Conservation (phyloP, 352 stramenopile species). For the Globisporangium cylindrosporum region DNA sequence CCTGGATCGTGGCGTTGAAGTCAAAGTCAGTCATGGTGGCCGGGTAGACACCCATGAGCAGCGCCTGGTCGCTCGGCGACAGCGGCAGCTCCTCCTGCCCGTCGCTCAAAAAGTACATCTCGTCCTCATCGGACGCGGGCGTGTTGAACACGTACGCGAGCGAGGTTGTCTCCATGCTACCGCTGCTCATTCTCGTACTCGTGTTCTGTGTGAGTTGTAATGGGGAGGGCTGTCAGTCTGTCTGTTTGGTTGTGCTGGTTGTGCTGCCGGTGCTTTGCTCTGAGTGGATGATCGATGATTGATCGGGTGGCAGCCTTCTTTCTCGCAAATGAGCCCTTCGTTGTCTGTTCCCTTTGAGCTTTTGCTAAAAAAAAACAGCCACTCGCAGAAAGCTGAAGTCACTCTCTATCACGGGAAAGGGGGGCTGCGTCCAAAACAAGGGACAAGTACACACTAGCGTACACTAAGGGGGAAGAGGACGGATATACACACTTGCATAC, state of each 20-base stretch:
- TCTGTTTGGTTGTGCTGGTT: background rate
- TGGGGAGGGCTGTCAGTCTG: background rate
- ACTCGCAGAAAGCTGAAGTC: background rate
- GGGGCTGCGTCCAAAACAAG: background rate
- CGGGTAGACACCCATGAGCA: constrained; percentile 61
- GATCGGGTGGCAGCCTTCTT: background rate
- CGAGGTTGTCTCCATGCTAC: constrained; percentile 15
- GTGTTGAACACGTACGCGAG: constrained; percentile 57
- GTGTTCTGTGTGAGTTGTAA: too few relatives aligned
- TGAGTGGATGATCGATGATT: background rate
- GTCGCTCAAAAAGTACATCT: constrained; percentile 57
- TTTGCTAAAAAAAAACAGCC: background rate
- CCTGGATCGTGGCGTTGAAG: constrained; percentile 56
- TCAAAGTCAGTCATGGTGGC: constrained; percentile 60
- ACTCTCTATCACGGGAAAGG: background rate
- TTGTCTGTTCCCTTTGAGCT: background rate
- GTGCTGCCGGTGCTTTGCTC: background rate
- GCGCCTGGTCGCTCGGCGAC: constrained; percentile 46
- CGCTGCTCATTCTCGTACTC: constrained; percentile 8
- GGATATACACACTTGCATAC: background rate
- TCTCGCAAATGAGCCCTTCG: background rate
- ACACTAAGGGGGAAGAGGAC: too few relatives aligned
- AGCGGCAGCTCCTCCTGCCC: constrained; percentile 27
- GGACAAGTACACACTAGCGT: background rate
- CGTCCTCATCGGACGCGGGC: constrained; percentile 33